phyloP scores from a whole-genome alignment of 2,329 filamentous ascomycete genomes.

The Pseudogymnoascus sp. region DNA sequence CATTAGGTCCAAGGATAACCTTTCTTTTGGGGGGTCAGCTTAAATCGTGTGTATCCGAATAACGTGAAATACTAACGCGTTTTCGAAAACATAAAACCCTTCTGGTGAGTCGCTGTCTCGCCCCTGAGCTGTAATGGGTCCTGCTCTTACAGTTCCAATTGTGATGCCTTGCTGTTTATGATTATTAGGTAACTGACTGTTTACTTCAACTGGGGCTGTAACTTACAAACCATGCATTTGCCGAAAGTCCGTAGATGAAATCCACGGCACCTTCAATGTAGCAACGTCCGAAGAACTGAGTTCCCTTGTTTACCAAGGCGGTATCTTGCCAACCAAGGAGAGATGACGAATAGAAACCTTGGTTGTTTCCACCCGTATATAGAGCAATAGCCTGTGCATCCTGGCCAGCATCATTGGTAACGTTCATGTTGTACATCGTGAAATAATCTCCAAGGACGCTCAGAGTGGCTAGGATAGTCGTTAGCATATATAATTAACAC shows the following conservation, averaged over 20 bases:
- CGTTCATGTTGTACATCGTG: slow-evolving; percentile 49
- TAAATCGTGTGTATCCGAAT: not conserved
- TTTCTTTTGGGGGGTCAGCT: not conserved
- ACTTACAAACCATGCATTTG: slow-evolving; percentile 39
- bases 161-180: slow-evolving; percentile 31
- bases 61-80: not conserved
- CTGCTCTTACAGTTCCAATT: slow-evolving; percentile 36
- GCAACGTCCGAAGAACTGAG: slow-evolving; percentile 45
- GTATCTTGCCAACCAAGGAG: slow-evolving; percentile 50
- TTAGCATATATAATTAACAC: not conserved
- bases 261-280: slow-evolving; percentile 50
- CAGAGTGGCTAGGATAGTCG: slow-evolving; percentile 11
- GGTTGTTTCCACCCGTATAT: slow-evolving; percentile 37
- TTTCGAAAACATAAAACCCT: slow-evolving; percentile 20
- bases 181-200: not conserved
- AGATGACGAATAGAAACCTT: slow-evolving; percentile 47
- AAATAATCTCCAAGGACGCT: slow-evolving; percentile 21
- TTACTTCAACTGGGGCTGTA: not conserved
- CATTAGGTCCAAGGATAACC: slow-evolving; percentile 13
- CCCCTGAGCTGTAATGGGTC: slow-evolving; percentile 39
- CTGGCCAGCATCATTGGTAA: slow-evolving; percentile 37
- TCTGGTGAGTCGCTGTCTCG: slow-evolving; percentile 36
- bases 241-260: slow-evolving; percentile 45
- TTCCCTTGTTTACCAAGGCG: slow-evolving; percentile 39
- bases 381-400: slow-evolving; percentile 40